Evolutionary conservation across 2,329 filamentous ascomycete genomes (phyloP).

Genomic region (Fusarium agapanthi): DNA sequence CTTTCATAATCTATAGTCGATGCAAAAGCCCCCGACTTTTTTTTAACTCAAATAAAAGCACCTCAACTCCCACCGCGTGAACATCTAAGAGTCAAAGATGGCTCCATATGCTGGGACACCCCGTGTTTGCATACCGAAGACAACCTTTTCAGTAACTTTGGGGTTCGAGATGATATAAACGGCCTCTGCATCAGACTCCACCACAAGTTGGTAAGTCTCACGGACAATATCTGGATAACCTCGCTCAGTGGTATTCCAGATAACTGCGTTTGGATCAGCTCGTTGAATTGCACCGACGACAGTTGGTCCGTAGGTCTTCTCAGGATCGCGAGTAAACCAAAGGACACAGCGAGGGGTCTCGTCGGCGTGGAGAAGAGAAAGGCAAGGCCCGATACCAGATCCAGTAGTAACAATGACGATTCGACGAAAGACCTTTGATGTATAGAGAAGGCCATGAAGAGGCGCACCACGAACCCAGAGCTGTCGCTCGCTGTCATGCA

Average conservation of each 20-base stretch:
- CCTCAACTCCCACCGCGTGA: background rate
- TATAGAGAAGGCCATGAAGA: conserved; percentile 3
- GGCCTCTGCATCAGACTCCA: conserved; percentile 12
- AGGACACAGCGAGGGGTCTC: conserved; percentile 10
- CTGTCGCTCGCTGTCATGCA: conserved; percentile 3
- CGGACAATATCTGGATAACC: conserved; percentile 11
- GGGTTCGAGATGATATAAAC: conserved; percentile 15
- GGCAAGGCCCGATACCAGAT: conserved; percentile 11
- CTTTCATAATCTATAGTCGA: background rate
- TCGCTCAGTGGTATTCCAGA: conserved; percentile 13
- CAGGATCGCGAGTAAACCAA: conserved; percentile 9
- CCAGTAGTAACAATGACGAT: conserved; percentile 11
- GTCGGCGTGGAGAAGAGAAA: background rate
- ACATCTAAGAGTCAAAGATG: conserved; percentile 4
- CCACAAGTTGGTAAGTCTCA: conserved; percentile 12
- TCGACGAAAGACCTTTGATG: background rate
- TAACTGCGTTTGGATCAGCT: conserved; percentile 9
- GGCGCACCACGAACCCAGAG: conserved; percentile 13
- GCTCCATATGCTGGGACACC: conserved; percentile 5
- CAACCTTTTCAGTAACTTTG: conserved; percentile 16
- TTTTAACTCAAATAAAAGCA: no score
- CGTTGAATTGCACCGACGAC: conserved; percentile 1
- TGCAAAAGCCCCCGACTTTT: background rate
- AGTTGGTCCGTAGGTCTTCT: conserved; percentile 5
- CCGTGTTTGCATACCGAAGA: background rate